These are phyloP conservation scores for Penicillium antarcticum DNA, from an alignment of 495 filamentous ascomycete genomes.

Conservation along the genomic window DNA sequence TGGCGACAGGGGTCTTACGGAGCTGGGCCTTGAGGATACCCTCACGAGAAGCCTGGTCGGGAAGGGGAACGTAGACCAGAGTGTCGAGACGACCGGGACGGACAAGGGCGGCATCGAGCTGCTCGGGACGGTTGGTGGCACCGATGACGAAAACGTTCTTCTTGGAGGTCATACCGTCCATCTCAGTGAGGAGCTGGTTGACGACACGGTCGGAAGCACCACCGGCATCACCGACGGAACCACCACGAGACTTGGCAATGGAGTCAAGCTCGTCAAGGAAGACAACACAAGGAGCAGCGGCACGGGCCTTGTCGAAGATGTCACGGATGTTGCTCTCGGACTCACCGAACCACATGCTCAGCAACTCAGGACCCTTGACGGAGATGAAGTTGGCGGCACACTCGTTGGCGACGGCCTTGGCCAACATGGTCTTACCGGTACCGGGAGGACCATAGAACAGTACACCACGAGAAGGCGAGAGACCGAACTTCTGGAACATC, in stretches of 20 bases:
- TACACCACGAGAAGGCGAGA: constrained; percentile 96
- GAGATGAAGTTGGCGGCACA: constrained; percentile 99
- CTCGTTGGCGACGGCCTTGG: constrained; percentile 99
- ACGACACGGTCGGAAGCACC: constrained; percentile 99
- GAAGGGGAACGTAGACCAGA: constrained; percentile 94
- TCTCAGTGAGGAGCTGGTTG: constrained; percentile 98
- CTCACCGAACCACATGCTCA: constrained; percentile 99
- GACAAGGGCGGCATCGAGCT: constrained; percentile 95
- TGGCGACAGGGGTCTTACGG: constrained; percentile 91
- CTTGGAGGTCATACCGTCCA: constrained; percentile 99
- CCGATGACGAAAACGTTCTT: constrained; percentile 99
- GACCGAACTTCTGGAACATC: constrained; percentile 99
- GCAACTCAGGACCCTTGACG: constrained; percentile 94
- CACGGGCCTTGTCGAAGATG: constrained; percentile 99
- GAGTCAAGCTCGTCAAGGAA: constrained; percentile 99
- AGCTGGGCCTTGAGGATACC: constrained; percentile 93
- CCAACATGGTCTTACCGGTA: constrained; percentile 99
- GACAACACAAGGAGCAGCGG: constrained; percentile 96
- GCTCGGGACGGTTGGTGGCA: constrained; percentile 97
- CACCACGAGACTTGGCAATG: constrained; percentile 98
- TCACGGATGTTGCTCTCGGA: constrained; percentile 99
- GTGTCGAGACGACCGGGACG: constrained; percentile 98
- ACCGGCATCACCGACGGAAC: constrained; percentile 93
- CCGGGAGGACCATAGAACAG: constrained; percentile 97
- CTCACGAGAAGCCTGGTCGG: constrained; percentile 82